Conservation (phyloP, 129 eudicot species). For the Gnaphalium uliginosum region DNA sequence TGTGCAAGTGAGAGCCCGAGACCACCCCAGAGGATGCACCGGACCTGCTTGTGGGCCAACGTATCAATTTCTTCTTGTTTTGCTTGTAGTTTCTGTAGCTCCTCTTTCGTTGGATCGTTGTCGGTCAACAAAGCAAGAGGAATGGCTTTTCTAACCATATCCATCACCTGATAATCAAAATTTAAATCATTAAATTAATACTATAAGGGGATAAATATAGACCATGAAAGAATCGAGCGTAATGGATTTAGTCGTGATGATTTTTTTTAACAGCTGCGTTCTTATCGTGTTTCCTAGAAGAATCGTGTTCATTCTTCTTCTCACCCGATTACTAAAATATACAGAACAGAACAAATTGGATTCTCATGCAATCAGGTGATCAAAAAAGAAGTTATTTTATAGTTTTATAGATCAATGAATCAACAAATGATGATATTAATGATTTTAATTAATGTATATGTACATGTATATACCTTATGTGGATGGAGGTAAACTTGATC, state of each 20-base stretch:
- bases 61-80: constrained; percentile 58
- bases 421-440: background rate
- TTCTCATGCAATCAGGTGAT: background rate
- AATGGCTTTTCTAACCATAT: constrained; percentile 66
- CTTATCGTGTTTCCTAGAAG: background rate
- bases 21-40: constrained; percentile 69
- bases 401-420: background rate
- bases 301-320: background rate
- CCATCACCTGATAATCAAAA: constrained; percentile 58
- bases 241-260: no score
- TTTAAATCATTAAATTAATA: background rate
- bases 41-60: constrained; percentile 79
- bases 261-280: background rate
- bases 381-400: background rate
- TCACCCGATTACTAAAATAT: background rate
- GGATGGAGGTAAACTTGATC: constrained; percentile 87
- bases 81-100: constrained; percentile 54
- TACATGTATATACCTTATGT: constrained; percentile 48
- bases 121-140: constrained; percentile 68
- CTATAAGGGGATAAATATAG: background rate
- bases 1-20: constrained; percentile 55
- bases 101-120: constrained; percentile 60
- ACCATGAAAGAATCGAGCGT: background rate
- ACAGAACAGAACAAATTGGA: background rate
- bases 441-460: background rate